phyloP scores from a whole-genome alignment of 2,329 filamentous ascomycete species.

The Ascochyta rabiei region DNA sequence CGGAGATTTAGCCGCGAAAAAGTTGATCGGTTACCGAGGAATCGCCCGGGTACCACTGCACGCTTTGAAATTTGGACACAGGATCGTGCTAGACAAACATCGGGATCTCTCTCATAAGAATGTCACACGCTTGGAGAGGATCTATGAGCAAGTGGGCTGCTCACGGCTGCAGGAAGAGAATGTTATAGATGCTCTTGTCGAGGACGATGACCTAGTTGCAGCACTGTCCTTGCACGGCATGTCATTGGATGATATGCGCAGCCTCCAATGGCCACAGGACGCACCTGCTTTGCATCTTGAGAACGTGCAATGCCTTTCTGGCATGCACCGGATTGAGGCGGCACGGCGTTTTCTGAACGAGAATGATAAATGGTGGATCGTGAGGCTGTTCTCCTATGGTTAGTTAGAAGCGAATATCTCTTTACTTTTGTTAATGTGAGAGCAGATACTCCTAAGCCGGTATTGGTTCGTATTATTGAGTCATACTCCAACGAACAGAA shows the following conservation, averaged over 20 bases:
- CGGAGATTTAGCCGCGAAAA: constrained; percentile 9
- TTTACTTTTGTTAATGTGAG: neutral
- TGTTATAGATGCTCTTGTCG: constrained; percentile 20
- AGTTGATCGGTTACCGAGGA: constrained; percentile 7
- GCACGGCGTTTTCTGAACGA: no score
- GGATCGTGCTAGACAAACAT: neutral
- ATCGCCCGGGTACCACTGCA: constrained; percentile 11
- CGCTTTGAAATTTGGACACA: constrained; percentile 11
- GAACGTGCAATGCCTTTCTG: no score
- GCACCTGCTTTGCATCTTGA: no score
- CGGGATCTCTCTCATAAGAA: no score
- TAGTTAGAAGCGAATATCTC: neutral
- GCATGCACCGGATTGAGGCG: no score
- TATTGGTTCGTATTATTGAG: constrained; percentile 18
- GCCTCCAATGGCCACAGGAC: no score
- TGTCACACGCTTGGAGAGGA: no score
- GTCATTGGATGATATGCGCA: constrained; percentile 13
- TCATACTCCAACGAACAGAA: no score
- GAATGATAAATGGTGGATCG: no score
- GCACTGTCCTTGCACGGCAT: constrained; percentile 13
- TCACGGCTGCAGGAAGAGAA: no score
- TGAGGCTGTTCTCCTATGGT: no score
- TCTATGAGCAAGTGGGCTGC: no score
- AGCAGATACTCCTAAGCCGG: constrained; percentile 14
- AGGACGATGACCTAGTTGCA: constrained; percentile 12